These are phyloP conservation scores for Aphanoascus verrucosus DNA, from an alignment of 2,329 filamentous ascomycete genomes.

Conservation along the genomic window DNA sequence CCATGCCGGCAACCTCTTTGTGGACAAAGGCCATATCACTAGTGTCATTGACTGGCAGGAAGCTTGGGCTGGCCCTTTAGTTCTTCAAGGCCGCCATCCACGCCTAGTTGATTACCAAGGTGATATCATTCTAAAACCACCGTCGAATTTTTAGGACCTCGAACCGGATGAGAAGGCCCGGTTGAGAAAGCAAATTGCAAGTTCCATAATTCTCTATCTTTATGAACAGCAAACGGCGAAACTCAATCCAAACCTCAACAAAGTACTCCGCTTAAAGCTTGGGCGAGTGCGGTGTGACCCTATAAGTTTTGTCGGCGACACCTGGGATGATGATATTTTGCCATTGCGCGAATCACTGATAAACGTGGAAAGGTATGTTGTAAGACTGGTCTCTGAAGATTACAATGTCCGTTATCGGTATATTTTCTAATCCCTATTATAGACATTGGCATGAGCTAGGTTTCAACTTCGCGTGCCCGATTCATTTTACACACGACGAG, in stretches of 20 bases:
- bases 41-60: conserved; percentile 26
- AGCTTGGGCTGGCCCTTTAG: not conserved
- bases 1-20: conserved; percentile 32
- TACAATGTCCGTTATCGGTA: not conserved
- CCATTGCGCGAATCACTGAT: conserved; percentile 3
- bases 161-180: conserved; percentile 1
- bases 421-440: not conserved
- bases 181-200: conserved; percentile 1
- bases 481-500: conserved; percentile 11
- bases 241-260: not conserved
- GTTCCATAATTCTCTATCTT: not conserved
- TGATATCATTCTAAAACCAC: conserved; percentile 20
- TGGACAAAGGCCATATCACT: conserved; percentile 24
- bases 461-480: not conserved
- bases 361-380: not conserved
- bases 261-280: not conserved
- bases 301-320: conserved; percentile 20
- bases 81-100: conserved; percentile 2
- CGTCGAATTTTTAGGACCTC: conserved; percentile 18
- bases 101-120: conserved; percentile 19
- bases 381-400: no score
- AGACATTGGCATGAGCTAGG: not conserved
- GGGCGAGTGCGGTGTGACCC: conserved; percentile 17
- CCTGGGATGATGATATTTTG: conserved; percentile 23
- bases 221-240: conserved; percentile 8